These are phyloP conservation scores for Geotrichum bryndzae DNA, from an alignment of 1,139 yeast genomes.

Conservation along the genomic window DNA sequence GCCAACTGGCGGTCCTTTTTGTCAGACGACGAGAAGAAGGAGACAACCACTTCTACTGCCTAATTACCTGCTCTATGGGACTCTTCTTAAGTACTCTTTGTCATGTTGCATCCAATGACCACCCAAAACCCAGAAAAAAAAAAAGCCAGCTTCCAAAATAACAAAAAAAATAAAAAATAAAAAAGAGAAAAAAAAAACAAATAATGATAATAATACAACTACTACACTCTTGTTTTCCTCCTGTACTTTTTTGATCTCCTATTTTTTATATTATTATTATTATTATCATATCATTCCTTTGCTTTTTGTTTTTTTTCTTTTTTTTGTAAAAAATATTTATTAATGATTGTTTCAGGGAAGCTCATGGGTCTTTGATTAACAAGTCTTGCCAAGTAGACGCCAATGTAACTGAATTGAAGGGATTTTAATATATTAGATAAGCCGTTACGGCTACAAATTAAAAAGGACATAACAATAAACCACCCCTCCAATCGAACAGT, in stretches of 20 bases:
- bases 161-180: not conserved
- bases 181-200: not conserved
- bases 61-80: not conserved
- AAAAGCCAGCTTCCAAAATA: not conserved
- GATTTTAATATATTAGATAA: too few relatives aligned
- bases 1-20: constrained; percentile 27
- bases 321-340: too few relatives aligned
- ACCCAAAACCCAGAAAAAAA: not conserved
- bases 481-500: too few relatives aligned
- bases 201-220: not conserved
- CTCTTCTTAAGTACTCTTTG: not conserved
- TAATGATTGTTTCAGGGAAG: too few relatives aligned
- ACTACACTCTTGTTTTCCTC: not conserved
- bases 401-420: too few relatives aligned
- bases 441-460: too few relatives aligned
- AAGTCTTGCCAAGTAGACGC: too few relatives aligned
- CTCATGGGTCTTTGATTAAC: too few relatives aligned
- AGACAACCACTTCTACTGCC: not conserved
- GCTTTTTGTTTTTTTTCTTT: too few relatives aligned
- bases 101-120: not conserved
- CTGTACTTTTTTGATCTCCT: not conserved
- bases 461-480: too few relatives aligned
- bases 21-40: not conserved
- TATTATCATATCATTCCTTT: not conserved
- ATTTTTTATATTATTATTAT: not conserved